Evolutionary conservation across 805 yeast species (phyloP), one percentile per base, ranked within the genome.

Genomic region (Middelhovenomyces tepae): DNA sequence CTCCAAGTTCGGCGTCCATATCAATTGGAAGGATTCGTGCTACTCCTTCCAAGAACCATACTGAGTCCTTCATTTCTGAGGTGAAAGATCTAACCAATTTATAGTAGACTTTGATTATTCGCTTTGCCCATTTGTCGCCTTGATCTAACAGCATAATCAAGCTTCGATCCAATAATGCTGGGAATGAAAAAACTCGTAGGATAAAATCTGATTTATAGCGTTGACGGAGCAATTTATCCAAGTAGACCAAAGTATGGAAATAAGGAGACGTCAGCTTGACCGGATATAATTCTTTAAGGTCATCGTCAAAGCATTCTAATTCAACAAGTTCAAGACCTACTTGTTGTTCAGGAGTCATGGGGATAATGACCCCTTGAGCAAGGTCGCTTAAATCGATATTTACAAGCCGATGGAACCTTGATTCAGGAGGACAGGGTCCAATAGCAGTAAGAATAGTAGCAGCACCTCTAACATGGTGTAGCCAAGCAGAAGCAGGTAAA

Each of bases 391-490:
- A 62, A 50, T 86, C 96, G 8, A 84, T 87, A n/a, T 89, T 78
- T 26, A 83, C 78, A 43, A 79, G 67, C 42, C 75, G 69, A 48
- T 73, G 71, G 51, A 78, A 78, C 35, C 80, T 57, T 3, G 85
- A 78, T 9, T 68, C 65, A 28, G 74, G 77, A 28, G 78, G 77
- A 31, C 86, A 62, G 3, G 95, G 95, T 86, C 95, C 85, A n/a
- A 87, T 95, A 1, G 95, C 94, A 1, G 95, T 82, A 32, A 89
- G 64, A 34, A 89, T 89, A 0, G 96, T 87, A 4, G 95, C 95
- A 0, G 96, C 95, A 20, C 96, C 97, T 47, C 91, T 82, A 8
- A 89, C 95, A 50, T 89, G 96, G 64, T 84, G 91, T 36, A 89
- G 77, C 97, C 97, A 89, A 0, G 96, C 94, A 3, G 91, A 77